phyloP scores from a whole-genome alignment of 805 yeast species.

The Monosporozyma aquatica region DNA sequence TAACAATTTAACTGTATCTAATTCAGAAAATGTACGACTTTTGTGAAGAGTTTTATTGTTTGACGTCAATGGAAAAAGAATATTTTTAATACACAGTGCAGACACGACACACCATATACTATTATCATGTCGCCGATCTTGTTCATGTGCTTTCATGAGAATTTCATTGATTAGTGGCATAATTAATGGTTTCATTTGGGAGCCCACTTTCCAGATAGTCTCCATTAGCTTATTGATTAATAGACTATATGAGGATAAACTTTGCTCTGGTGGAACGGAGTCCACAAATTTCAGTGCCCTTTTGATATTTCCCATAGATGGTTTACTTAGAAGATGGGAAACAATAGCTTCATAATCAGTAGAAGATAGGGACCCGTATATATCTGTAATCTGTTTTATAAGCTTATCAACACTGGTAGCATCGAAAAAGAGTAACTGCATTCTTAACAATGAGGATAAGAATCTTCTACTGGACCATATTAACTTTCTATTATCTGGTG shows the following conservation, averaged over 20 bases:
- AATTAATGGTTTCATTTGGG: slow-evolving; percentile 7
- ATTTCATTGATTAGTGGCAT: slow-evolving; percentile 10
- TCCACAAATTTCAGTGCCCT: slow-evolving; percentile 18
- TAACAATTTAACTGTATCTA: slow-evolving; percentile 19
- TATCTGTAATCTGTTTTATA: slow-evolving; percentile 16
- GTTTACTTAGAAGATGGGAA: slow-evolving; percentile 12
- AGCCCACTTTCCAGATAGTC: slow-evolving; percentile 8
- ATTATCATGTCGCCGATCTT: slow-evolving; percentile 16
- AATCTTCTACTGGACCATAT: slow-evolving; percentile 17
- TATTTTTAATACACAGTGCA: slow-evolving; percentile 18
- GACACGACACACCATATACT: slow-evolving; percentile 21
- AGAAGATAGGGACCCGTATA: slow-evolving; percentile 15
- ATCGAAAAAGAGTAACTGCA: slow-evolving; percentile 25
- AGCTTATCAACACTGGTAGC: slow-evolving; percentile 23
- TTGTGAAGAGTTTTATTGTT: neutral
- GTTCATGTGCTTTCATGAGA: slow-evolving; percentile 14
- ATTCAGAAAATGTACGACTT: neutral
- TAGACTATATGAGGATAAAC: slow-evolving; percentile 14
- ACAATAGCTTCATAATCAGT: slow-evolving; percentile 19
- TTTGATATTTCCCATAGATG: slow-evolving; percentile 11
- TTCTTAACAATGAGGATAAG: slow-evolving; percentile 17
- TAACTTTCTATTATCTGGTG: slow-evolving; percentile 12
- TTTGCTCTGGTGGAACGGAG: slow-evolving; percentile 11
- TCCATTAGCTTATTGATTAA: slow-evolving; percentile 16
- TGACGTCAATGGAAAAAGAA: slow-evolving; percentile 7